These are phyloP conservation scores for Globisporangium recalcitrans DNA, from an alignment of 352 stramenopile genomes.

Conservation along the genomic window DNA sequence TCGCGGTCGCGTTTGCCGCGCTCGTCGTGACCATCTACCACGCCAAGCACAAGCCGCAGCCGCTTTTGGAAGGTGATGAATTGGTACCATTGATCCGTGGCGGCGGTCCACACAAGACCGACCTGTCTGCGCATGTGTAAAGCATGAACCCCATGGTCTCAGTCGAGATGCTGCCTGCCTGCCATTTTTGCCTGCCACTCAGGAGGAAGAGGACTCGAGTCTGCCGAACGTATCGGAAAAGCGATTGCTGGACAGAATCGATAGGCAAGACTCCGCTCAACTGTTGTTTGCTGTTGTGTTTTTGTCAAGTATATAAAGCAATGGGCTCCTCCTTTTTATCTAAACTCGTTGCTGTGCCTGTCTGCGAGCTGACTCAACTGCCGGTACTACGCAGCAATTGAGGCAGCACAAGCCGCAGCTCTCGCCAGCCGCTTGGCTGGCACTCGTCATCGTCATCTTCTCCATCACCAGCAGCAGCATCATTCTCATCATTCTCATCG, in stretches of 20 bases:
- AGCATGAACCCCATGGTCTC: background rate
- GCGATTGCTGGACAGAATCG: background rate
- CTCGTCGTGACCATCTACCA: slow-evolving; percentile 51
- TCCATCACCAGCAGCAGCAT: slow-evolving; percentile 12
- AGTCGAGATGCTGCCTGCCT: background rate
- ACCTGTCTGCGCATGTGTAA: slow-evolving; percentile 1
- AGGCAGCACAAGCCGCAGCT: slow-evolving; percentile 39
- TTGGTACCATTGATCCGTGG: slow-evolving; percentile 39
- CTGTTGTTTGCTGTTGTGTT: background rate
- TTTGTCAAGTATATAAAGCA: slow-evolving; percentile 21
- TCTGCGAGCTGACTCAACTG: slow-evolving; percentile 4
- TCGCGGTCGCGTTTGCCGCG: slow-evolving; percentile 37
- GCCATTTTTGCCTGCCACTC: background rate
- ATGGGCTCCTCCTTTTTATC: background rate
- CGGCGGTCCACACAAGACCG: slow-evolving; percentile 5
- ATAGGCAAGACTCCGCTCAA: background rate
- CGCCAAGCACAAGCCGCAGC: slow-evolving; percentile 31
- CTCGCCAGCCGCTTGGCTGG: slow-evolving; percentile 16
- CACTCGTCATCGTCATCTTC: slow-evolving; percentile 15
- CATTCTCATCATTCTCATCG: slow-evolving; percentile 7
- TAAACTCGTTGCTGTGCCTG: background rate
- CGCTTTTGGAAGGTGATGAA: slow-evolving; percentile 25
- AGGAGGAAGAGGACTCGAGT: background rate
- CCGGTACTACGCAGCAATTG: slow-evolving; percentile 35
- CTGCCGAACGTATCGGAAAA: slow-evolving; percentile 3